Conservation (phyloP, 2,329 filamentous ascomycete species). For the Endothia cerciana region DNA sequence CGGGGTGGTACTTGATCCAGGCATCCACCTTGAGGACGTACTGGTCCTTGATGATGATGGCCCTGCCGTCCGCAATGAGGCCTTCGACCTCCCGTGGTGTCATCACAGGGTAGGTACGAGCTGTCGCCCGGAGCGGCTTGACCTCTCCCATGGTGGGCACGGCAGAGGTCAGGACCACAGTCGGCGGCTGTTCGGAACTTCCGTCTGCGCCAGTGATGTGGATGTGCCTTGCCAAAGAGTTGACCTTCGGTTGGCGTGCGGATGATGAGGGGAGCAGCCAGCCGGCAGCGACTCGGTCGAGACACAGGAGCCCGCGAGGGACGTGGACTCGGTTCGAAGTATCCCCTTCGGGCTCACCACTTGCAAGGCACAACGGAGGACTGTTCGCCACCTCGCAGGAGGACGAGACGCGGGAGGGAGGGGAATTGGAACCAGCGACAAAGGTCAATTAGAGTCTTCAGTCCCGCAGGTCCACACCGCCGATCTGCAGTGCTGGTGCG, state of each 20-base stretch:
- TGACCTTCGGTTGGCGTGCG: not conserved
- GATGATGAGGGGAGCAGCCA: not conserved
- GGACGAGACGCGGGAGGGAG: not conserved
- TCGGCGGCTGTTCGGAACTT: not conserved
- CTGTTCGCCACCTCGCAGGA: not conserved
- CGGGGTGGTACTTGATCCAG: slow-evolving; percentile 89
- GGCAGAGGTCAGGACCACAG: not conserved
- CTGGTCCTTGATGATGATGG: slow-evolving; percentile 79
- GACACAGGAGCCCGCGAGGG: not conserved
- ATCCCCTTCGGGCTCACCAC: no score
- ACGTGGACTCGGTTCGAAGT: not conserved
- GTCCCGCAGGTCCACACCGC: slow-evolving; percentile 2
- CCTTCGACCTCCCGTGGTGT: slow-evolving; percentile 68
- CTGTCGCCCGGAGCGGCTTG: slow-evolving; percentile 7
- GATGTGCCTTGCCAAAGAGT: not conserved
- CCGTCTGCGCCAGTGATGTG: not conserved
- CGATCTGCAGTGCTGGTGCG: not conserved
- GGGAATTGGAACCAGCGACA: not conserved
- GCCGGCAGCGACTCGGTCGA: not conserved
- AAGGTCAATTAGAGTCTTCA: not conserved
- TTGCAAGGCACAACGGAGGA: no score
- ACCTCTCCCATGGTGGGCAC: slow-evolving; percentile 24
- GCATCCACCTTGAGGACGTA: slow-evolving; percentile 85
- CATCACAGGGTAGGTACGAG: slow-evolving; percentile 42
- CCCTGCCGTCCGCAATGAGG: slow-evolving; percentile 79